Conservation (phyloP, 208 protist genomes). For the Trypanosoma vivax region DNA sequence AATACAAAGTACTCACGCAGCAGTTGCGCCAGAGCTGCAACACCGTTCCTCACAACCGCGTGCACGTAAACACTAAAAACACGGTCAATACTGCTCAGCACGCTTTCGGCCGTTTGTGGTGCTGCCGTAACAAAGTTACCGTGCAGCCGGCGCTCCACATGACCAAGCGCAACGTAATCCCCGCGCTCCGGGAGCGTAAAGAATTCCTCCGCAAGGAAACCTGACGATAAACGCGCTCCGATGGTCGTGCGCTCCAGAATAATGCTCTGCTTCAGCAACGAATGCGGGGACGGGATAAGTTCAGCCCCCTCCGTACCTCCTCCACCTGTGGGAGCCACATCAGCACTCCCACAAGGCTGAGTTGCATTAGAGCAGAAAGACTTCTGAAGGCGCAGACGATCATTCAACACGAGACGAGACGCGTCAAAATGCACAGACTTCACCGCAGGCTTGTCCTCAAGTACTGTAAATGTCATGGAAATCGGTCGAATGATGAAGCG, state of each 20-base stretch:
- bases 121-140: slow-evolving; percentile 39
- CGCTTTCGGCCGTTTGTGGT: slow-evolving; percentile 35
- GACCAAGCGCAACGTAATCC: slow-evolving; percentile 64
- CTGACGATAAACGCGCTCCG: slow-evolving; percentile 44
- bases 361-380: background rate
- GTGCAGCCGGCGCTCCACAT: slow-evolving; percentile 45
- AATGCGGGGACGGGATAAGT: slow-evolving; percentile 4
- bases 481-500: slow-evolving; percentile 65
- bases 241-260: slow-evolving; percentile 59
- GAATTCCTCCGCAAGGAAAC: slow-evolving; percentile 59
- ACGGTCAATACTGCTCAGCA: slow-evolving; percentile 40
- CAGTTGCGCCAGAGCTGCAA: slow-evolving; percentile 49
- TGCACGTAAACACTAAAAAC: slow-evolving; percentile 70
- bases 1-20: slow-evolving; percentile 84
- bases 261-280: slow-evolving; percentile 18
- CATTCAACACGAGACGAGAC: slow-evolving; percentile 51
- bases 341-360: background rate
- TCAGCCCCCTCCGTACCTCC: background rate
- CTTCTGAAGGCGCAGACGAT: slow-evolving; percentile 33
- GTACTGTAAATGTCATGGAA: slow-evolving; percentile 47
- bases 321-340: background rate
- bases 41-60: slow-evolving; percentile 51
- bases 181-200: slow-evolving; percentile 43
- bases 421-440: slow-evolving; percentile 67
- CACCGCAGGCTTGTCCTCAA: slow-evolving; percentile 70